A percentile compares a stretch with the other conserved stretches of the same genome.
phyloP scores from a whole-genome alignment of 177 flowering plant species.

The Tripterygium wilfordii region DNA sequence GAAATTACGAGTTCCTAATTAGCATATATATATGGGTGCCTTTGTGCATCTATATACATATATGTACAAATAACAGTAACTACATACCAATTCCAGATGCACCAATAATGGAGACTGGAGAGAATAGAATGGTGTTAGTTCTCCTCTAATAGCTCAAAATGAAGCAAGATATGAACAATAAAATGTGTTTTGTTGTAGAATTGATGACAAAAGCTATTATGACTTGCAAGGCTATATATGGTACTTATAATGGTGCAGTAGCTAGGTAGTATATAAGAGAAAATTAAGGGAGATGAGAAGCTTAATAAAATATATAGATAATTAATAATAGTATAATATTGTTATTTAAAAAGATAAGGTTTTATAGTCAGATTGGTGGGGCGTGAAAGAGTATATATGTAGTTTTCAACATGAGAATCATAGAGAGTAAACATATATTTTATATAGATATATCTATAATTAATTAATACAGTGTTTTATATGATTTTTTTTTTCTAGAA shows the following conservation, averaged over 20 bases:
- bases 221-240: too few species aligned
- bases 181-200: too few species aligned
- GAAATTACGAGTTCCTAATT: background rate
- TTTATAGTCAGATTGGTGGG: slow-evolving; percentile 47
- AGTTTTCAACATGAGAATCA: too few species aligned
- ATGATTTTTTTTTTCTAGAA: slow-evolving; percentile 7
- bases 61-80: background rate
- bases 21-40: background rate
- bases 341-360: slow-evolving; percentile 39
- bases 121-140: too few species aligned
- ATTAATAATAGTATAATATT: slow-evolving; percentile 11
- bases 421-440: slow-evolving; percentile 8
- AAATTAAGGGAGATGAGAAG: slow-evolving; percentile 2
- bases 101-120: background rate
- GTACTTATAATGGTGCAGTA: too few species aligned
- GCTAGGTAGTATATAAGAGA: too few species aligned
- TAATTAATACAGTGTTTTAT: background rate
- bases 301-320: slow-evolving; percentile 9
- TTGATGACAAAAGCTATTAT: too few species aligned
- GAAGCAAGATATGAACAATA: too few species aligned
- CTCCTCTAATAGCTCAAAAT: too few species aligned
- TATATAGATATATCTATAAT: background rate
- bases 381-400: slow-evolving; percentile 29
- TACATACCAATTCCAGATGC: slow-evolving; percentile 8
- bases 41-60: background rate